Base-by-base conservation (phyloP, 805 yeast species). In the Schizosaccharomyces lindneri region DNA sequence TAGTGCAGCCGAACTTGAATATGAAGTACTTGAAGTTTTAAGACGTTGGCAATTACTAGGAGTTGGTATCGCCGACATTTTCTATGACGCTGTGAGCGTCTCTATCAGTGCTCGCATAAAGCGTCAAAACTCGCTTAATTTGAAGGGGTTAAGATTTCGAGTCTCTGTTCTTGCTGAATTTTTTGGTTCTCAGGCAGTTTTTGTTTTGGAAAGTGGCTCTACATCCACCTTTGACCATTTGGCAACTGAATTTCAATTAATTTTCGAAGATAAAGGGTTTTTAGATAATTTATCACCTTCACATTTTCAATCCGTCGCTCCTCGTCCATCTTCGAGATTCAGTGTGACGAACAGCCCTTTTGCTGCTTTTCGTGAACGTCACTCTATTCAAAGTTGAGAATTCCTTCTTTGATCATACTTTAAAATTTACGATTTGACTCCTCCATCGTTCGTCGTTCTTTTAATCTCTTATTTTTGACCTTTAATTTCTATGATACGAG, bases 21-120 rank as follows among this genome's bases (percentile, higher is more conserved):
- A 24, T n/a, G 61, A 59, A 59, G n/a, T 59, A 5, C 36, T 43
- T 15, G 61, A 59, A 21, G 55, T 59, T 59, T 2, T 59, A 11
- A 43, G 61, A 11, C 55, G 61, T 13, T 59, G 61, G 61, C 48
- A 57, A 21, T 27, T 36, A 13, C 43, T 57, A 1, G 60, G 60
- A 17, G 46, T 57, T n/a, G 60, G 60, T 36, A 57, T 57, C 31
- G 43, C 43, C 11, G 48, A 57, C 9, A 41, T 57, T 36, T 19
- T 29, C 7, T 51, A 51, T 29, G 57, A 51, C 21, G 21, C 57
- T 5, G 57, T 51, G 31, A 51, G 57, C 4, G 36, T 29, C 27
- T 51, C 57, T 13, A 51, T 51, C 2, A 24, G 36, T 51, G 57
- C 57, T 29, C 57, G 57, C 11, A 21, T 51, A 24, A 51, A 51